A percentile compares a stretch with the other conserved stretches of the same genome.
Conservation (phyloP, 2,329 filamentous ascomycete species). For the Drechslerella coelobrocha region DNA sequence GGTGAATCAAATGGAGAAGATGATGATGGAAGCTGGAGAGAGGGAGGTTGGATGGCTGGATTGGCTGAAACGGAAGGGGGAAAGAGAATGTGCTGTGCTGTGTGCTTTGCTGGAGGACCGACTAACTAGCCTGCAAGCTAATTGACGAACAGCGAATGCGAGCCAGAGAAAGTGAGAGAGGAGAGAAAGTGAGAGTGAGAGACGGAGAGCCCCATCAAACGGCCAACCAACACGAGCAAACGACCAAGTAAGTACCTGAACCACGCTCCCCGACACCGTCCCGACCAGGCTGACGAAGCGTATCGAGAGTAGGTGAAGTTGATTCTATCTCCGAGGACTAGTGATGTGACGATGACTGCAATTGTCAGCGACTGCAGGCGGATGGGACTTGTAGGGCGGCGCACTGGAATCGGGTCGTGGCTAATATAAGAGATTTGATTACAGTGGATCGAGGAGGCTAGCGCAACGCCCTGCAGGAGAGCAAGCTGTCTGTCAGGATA, state of each 20-base stretch:
- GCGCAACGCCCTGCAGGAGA: neutral
- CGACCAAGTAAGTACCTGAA: too few relatives aligned
- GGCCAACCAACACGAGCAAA: too few relatives aligned
- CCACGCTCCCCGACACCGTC: neutral
- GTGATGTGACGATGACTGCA: neutral
- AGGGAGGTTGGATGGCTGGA: conserved; percentile 2
- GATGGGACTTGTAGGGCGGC: neutral
- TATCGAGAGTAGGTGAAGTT: neutral
- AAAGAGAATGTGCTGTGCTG: conserved; percentile 3
- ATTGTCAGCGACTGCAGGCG: conserved; percentile 2
- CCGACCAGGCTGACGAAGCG: neutral
- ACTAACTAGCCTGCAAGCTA: neutral
- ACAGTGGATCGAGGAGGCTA: conserved; percentile 2
- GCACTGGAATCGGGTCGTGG: conserved; percentile 2
- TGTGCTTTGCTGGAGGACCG: neutral
- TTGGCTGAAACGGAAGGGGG: neutral
- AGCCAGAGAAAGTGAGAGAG: too few relatives aligned
- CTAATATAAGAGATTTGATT: conserved; percentile 4
- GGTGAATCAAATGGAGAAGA: neutral
- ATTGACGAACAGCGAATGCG: neutral
- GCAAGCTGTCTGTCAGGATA: conserved; percentile 1
- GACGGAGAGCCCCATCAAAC: too few relatives aligned
- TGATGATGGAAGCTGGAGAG: conserved; percentile 1
- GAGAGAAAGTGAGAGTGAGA: too few relatives aligned
- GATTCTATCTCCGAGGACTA: neutral